Percentiles rank a stretch among this genome's conserved stretches.
Evolutionary conservation across 2,329 filamentous ascomycete genomes (phyloP).

Genomic region (Fusarium algeriense): DNA sequence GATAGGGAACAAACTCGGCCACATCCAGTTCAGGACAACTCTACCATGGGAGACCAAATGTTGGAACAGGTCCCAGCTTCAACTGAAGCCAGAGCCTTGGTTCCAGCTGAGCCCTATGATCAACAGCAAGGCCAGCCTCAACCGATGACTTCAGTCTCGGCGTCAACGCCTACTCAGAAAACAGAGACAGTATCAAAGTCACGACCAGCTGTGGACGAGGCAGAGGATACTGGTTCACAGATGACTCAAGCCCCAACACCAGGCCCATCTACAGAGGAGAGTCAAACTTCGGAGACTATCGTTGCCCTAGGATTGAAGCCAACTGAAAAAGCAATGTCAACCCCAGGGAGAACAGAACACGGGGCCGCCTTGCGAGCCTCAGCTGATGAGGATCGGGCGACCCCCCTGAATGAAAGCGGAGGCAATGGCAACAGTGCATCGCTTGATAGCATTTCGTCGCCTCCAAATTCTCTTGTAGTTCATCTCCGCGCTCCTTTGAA

Average conservation of each 20-base stretch:
- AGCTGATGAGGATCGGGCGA: accelerated
- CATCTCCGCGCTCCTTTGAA: not conserved
- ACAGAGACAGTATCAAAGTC: accelerated
- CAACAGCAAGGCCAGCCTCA: accelerated
- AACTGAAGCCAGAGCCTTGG: accelerated
- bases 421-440: not conserved
- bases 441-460: not conserved
- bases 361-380: accelerated
- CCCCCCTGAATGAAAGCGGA: accelerated
- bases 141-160: too few relatives aligned
- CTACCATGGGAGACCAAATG: accelerated
- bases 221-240: accelerated
- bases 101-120: accelerated
- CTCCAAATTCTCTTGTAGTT: accelerated
- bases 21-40: accelerated
- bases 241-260: accelerated
- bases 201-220: accelerated
- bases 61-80: accelerated
- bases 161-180: accelerated
- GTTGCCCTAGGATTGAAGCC: accelerated
- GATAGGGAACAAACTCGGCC: accelerated
- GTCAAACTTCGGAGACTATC: accelerated
- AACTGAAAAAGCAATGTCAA: accelerated
- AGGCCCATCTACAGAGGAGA: not conserved
- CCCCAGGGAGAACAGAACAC: accelerated